These are phyloP conservation scores for Salvia sclarea DNA, from an alignment of 305 asterid genomes.

Conservation along the genomic window DNA sequence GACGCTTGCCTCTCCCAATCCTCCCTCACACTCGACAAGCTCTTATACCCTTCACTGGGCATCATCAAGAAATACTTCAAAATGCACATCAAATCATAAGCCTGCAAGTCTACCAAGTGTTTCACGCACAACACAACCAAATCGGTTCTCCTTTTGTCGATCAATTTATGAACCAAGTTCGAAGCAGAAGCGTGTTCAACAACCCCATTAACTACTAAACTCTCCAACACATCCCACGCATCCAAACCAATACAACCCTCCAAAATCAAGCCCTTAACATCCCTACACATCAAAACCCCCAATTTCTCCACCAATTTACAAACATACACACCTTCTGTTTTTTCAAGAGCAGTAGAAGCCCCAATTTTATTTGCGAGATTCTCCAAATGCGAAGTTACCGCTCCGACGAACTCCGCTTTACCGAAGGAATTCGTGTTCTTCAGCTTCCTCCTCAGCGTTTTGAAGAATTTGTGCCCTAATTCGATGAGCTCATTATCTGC, in stretches of 20 bases:
- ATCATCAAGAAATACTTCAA: slow-evolving; percentile 66
- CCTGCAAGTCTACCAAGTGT: slow-evolving; percentile 59
- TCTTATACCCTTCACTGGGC: slow-evolving; percentile 49
- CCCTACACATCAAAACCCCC: slow-evolving; percentile 58
- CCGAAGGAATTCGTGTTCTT: slow-evolving; percentile 46
- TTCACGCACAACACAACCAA: slow-evolving; percentile 64
- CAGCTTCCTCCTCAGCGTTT: slow-evolving; percentile 47
- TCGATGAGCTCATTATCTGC: slow-evolving; percentile 50
- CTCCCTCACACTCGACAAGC: slow-evolving; percentile 56
- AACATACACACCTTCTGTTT: slow-evolving; percentile 41
- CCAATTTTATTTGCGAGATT: slow-evolving; percentile 48
- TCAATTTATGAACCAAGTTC: slow-evolving; percentile 50
- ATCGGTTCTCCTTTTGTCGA: slow-evolving; percentile 57
- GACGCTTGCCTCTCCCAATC: slow-evolving; percentile 73
- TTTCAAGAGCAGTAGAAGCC: slow-evolving; percentile 29
- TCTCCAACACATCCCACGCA: slow-evolving; percentile 59
- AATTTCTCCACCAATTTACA: slow-evolving; percentile 50
- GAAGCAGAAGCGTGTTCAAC: slow-evolving; percentile 50
- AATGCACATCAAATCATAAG: slow-evolving; percentile 64
- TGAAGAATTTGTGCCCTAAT: slow-evolving; percentile 46
- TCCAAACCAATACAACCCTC: slow-evolving; percentile 66
- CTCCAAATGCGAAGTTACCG: slow-evolving; percentile 50
- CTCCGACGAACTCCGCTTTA: slow-evolving; percentile 46
- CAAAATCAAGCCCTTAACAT: slow-evolving; percentile 56
- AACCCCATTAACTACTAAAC: slow-evolving; percentile 53